Percentiles rank a stretch among this genome's conserved stretches.
These are phyloP conservation scores for Claviceps spartinae DNA, from an alignment of 2,329 filamentous ascomycete genomes.

Conservation along the genomic window DNA sequence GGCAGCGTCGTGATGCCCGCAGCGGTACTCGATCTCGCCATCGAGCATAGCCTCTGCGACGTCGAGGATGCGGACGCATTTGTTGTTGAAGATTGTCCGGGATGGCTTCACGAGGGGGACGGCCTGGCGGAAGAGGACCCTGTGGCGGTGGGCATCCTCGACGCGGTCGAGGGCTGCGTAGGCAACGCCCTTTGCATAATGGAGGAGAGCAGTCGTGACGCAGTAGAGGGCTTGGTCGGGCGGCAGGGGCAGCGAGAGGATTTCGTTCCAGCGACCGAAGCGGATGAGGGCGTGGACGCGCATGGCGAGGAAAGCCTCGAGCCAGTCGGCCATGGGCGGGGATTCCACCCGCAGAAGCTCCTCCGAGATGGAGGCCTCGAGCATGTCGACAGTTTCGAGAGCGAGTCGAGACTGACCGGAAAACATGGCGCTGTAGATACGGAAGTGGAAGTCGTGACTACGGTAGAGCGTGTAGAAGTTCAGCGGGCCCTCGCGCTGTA, in stretches of 20 bases:
- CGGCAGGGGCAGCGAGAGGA: slow-evolving; percentile 44
- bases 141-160: slow-evolving; percentile 38
- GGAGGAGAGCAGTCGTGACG: slow-evolving; percentile 51
- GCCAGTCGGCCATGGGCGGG: slow-evolving; percentile 67
- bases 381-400: slow-evolving; percentile 41
- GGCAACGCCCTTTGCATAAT: slow-evolving; percentile 58
- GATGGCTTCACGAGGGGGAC: slow-evolving; percentile 38
- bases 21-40: slow-evolving; percentile 61
- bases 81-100: slow-evolving; percentile 36
- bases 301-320: slow-evolving; percentile 57
- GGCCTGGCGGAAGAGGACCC: slow-evolving; percentile 36
- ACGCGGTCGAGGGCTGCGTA: slow-evolving; percentile 44
- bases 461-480: slow-evolving; percentile 72
- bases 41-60: slow-evolving; percentile 56
- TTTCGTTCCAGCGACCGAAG: slow-evolving; percentile 59
- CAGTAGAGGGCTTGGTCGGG: slow-evolving; percentile 48
- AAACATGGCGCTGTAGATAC: slow-evolving; percentile 68
- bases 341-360: slow-evolving; percentile 48
- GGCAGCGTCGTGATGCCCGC: slow-evolving; percentile 40
- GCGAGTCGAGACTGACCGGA: slow-evolving; percentile 50
- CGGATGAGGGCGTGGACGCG: slow-evolving; percentile 57
- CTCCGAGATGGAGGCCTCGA: slow-evolving; percentile 51
- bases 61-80: slow-evolving; percentile 41
- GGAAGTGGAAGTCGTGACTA: slow-evolving; percentile 61
- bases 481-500: slow-evolving; percentile 41